phyloP scores from a whole-genome alignment of 768 basidiomycete genomes.

The Crassisporium funariophilum region DNA sequence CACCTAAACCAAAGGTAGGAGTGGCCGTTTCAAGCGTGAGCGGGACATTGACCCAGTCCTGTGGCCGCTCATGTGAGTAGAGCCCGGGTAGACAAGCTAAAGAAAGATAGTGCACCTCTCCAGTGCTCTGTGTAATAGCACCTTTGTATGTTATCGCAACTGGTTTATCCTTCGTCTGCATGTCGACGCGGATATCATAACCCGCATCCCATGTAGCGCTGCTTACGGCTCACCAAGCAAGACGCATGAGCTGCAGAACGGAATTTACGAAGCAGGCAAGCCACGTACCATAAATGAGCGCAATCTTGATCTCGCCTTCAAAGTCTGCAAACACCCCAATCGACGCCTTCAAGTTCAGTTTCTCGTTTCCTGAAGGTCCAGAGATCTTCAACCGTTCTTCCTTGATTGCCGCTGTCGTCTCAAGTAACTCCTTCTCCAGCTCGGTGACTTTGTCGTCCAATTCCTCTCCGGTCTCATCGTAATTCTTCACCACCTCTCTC shows the following conservation, averaged over 20 bases:
- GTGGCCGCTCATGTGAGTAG: not conserved
- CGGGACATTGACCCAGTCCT: slow-evolving; percentile 46
- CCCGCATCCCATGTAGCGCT: slow-evolving; percentile 39
- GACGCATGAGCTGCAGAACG: not conserved
- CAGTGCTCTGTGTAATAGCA: slow-evolving; percentile 41
- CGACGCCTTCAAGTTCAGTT: slow-evolving; percentile 29
- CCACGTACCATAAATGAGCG: slow-evolving; percentile 39
- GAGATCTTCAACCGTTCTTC: slow-evolving; percentile 23
- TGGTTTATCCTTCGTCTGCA: slow-evolving; percentile 40
- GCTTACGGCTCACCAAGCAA: slow-evolving; percentile 31
- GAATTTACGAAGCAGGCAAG: not conserved
- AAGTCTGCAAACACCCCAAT: slow-evolving; percentile 39
- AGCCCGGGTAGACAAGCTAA: not conserved
- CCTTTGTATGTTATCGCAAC: slow-evolving; percentile 44
- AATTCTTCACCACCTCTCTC: slow-evolving; percentile 30
- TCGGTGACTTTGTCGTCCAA: slow-evolving; percentile 34
- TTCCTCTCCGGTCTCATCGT: slow-evolving; percentile 33
- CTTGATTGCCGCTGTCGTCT: slow-evolving; percentile 23
- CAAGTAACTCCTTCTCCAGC: slow-evolving; percentile 29
- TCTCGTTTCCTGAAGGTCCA: slow-evolving; percentile 20
- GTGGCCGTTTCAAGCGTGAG: slow-evolving; percentile 45
- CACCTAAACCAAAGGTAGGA: slow-evolving; percentile 40
- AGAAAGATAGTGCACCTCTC: slow-evolving; percentile 33
- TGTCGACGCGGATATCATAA: slow-evolving; percentile 46
- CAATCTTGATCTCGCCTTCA: slow-evolving; percentile 40